phyloP scores from a whole-genome alignment of 768 basidiomycete genomes.

The Mycena capillaripes region DNA sequence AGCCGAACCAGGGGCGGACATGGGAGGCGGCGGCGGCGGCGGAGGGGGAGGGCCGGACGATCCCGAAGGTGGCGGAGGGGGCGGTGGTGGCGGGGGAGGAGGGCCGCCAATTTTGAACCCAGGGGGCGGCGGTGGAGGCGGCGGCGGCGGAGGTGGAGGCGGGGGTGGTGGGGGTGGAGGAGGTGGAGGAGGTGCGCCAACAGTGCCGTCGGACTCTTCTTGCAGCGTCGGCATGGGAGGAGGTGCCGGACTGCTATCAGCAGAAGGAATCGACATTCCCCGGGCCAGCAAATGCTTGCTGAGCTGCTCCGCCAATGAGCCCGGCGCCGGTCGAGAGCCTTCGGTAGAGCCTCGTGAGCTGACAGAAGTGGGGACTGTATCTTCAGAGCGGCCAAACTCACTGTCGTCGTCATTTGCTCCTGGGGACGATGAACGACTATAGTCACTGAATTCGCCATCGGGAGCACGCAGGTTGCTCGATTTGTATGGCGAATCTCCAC shows the following conservation, averaged over 20 bases:
- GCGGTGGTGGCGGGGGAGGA: neutral
- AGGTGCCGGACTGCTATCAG: conserved; percentile 53
- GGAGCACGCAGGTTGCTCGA: conserved; percentile 59
- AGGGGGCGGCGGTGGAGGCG: conserved; percentile 48
- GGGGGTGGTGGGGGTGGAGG: conserved; percentile 45
- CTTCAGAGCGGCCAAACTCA: conserved; percentile 70
- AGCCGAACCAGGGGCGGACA: conserved; percentile 53
- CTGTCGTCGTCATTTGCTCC: conserved; percentile 68
- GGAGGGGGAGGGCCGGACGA: conserved; percentile 31
- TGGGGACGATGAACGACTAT: conserved; percentile 59
- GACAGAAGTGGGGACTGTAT: conserved; percentile 69
- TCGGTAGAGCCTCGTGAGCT: conserved; percentile 60
- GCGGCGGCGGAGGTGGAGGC: conserved; percentile 48
- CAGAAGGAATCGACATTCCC: conserved; percentile 57
- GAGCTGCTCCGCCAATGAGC: conserved; percentile 74
- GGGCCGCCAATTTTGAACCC: conserved; percentile 44
- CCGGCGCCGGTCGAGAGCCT: conserved; percentile 53
- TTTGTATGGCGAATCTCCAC: conserved; percentile 50
- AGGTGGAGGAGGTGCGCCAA: conserved; percentile 45
- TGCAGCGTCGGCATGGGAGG: conserved; percentile 53
- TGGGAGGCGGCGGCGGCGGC: conserved; percentile 35
- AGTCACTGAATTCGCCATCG: conserved; percentile 58
- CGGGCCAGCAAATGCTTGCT: conserved; percentile 68
- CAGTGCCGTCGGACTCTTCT: conserved; percentile 49
- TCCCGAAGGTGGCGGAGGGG: neutral